Evolutionary conservation across 23 red algal species (phyloP).

Genomic region (Chondrus crispus): DNA sequence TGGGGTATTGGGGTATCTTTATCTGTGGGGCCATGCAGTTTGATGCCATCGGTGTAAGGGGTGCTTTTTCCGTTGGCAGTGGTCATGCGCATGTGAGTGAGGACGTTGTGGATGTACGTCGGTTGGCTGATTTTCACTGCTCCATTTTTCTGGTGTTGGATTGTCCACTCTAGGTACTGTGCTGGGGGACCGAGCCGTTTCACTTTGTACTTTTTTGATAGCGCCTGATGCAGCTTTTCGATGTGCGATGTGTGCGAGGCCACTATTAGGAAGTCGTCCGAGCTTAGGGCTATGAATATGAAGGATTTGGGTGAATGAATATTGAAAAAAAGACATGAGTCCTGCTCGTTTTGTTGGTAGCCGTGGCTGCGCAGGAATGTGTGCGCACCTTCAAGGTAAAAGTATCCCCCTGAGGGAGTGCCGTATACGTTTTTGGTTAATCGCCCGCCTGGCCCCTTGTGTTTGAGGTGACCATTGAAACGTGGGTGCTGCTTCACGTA

Average conservation of each 20-base stretch:
- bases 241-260: not conserved
- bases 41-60: not conserved
- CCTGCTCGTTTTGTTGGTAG: not conserved
- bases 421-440: not conserved
- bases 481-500: not conserved
- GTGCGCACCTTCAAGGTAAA: not conserved
- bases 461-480: not conserved
- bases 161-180: not conserved
- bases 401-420: not conserved
- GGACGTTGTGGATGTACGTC: not conserved
- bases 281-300: not conserved
- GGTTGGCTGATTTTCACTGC: not conserved
- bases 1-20: not conserved
- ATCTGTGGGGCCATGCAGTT: not conserved
- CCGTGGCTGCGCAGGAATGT: not conserved
- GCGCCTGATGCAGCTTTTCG: not conserved
- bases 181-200: not conserved
- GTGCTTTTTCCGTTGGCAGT: not conserved
- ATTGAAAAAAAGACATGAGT: not conserved
- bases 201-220: not conserved
- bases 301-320: not conserved
- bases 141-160: not conserved
- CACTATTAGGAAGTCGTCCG: constrained; percentile 8
- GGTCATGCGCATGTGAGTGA: not conserved
- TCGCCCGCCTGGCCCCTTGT: not conserved